Evolutionary conservation across 2,329 filamentous ascomycete species (phyloP), one percentile per base, ranked within the genome.

Genomic region (Dactylonectria estremocensis): DNA sequence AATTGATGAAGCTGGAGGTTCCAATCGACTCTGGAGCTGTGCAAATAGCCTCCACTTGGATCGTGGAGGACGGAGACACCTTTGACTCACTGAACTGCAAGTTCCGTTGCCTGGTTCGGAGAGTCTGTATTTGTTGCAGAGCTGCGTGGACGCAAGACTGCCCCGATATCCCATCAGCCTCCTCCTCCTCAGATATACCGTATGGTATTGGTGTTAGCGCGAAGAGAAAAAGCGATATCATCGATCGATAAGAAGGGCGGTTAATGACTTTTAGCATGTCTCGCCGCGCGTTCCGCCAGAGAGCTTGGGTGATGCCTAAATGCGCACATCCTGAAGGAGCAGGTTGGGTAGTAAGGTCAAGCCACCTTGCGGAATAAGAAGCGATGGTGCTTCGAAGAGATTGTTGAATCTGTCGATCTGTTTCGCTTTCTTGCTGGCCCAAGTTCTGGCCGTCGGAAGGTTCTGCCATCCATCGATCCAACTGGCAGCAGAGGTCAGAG

Each of bases 211-310:
- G 81, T 1, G 81, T 82, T 46, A 82, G 64, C 3, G 80, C 79
- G 61, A 83, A 84, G 0, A 84, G 74, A 57, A 82, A 80, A 1
- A 84, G 67, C 0, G 80, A 78, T 1, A 83, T 69, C 71, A 83
- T 81, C 0, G 82, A 83, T 10, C 80, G 77, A 58, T 84, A 83
- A 0, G 80, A 83, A 0, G 81, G 78, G 1, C 81, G 75, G 45
- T 84, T 83, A 53, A 83, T 82, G 16, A 82, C 77, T 18, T 78
- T 76, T 8, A 83, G 74, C 78, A 83, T 81, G 49, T 82, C 79
- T 22, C 77, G 76, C 9, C 82, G 75, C 1, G 81, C 75, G 22
- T 74, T 60, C 45, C 82, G 75, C 82, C 82, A 84, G 0, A 72
- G 79, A 45, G 22, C 66, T 57, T 72, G 73, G 11, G 24, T 28